These are phyloP conservation scores for Nicotiana benthamiana DNA, from an alignment of 257 asterid genomes.

Conservation along the genomic window DNA sequence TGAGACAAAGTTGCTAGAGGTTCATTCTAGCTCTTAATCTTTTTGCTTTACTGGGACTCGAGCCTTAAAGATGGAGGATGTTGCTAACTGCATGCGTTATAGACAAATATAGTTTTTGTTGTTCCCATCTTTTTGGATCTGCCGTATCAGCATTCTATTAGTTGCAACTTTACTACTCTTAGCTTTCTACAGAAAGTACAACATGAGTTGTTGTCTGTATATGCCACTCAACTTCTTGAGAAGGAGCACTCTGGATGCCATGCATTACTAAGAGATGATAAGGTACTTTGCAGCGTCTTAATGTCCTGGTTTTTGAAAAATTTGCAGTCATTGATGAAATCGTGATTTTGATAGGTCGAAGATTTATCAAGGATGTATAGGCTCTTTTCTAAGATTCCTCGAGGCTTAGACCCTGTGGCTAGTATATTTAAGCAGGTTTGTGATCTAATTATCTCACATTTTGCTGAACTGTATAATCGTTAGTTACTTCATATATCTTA, in stretches of 20 bases:
- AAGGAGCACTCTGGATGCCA: conserved; percentile 99
- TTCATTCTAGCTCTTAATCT: conserved; percentile 29
- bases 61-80: not conserved
- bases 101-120: not conserved
- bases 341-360: conserved; percentile 47
- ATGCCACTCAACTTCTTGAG: conserved; percentile 90
- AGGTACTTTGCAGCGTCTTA: conserved; percentile 38
- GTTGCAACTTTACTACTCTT: not conserved
- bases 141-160: not conserved
- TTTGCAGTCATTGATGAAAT: conserved; percentile 3
- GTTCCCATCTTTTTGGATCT: not conserved
- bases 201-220: conserved; percentile 80
- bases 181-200: conserved; percentile 57
- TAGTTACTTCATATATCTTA: not conserved
- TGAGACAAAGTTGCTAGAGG: conserved; percentile 96
- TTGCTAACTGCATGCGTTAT: not conserved
- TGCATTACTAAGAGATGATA: conserved; percentile 90
- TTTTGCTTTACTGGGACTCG: not conserved
- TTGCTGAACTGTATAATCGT: not conserved
- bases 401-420: conserved; percentile 87
- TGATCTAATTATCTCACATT: conserved; percentile 5
- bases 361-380: conserved; percentile 98
- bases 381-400: conserved; percentile 82
- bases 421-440: conserved; percentile 81
- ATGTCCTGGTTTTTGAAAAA: conserved; percentile 5